Percentiles rank a stretch among this genome's conserved stretches.
Evolutionary conservation across 2,329 filamentous ascomycete genomes (phyloP).

Genomic region (Lachnellula arida): DNA sequence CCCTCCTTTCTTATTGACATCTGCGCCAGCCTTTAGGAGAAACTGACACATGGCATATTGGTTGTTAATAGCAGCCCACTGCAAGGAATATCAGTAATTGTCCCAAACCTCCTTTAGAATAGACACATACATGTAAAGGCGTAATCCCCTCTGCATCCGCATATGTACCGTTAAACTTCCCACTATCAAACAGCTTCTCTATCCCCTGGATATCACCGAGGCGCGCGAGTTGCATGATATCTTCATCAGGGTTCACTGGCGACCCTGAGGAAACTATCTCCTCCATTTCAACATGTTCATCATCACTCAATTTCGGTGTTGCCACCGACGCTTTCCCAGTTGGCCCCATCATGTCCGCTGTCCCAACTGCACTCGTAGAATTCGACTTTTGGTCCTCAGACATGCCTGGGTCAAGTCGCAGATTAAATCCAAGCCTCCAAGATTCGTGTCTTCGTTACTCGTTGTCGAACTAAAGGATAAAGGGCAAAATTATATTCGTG

Average conservation of each 20-base stretch:
- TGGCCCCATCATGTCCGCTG: slow-evolving; percentile 34
- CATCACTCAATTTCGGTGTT: slow-evolving; percentile 49
- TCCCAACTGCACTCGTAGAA: slow-evolving; percentile 13
- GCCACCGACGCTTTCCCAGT: slow-evolving; percentile 50
- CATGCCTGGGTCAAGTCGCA: slow-evolving; percentile 17
- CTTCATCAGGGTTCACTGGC: slow-evolving; percentile 49
- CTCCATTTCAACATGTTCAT: slow-evolving; percentile 33
- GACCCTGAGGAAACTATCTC: slow-evolving; percentile 26
- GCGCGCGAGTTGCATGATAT: slow-evolving; percentile 93
- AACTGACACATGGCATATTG: slow-evolving; percentile 97
- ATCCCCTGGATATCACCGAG: slow-evolving; percentile 82
- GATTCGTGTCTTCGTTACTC: not conserved
- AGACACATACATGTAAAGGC: slow-evolving; percentile 73
- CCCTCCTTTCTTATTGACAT: slow-evolving; percentile 92
- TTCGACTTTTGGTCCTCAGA: slow-evolving; percentile 17
- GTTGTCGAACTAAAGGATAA: not conserved
- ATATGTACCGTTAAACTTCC: slow-evolving; percentile 77
- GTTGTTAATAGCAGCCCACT: slow-evolving; percentile 99
- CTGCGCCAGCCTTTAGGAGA: slow-evolving; percentile 70
- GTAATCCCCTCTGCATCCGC: slow-evolving; percentile 91
- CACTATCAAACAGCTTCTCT: slow-evolving; percentile 82
- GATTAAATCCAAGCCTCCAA: not conserved
- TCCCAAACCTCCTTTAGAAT: not conserved
- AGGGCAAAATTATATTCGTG: not conserved
- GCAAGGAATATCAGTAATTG: slow-evolving; percentile 14